Conservation (phyloP, 140 eudicot genomes). For the Flaveria floridana region DNA sequence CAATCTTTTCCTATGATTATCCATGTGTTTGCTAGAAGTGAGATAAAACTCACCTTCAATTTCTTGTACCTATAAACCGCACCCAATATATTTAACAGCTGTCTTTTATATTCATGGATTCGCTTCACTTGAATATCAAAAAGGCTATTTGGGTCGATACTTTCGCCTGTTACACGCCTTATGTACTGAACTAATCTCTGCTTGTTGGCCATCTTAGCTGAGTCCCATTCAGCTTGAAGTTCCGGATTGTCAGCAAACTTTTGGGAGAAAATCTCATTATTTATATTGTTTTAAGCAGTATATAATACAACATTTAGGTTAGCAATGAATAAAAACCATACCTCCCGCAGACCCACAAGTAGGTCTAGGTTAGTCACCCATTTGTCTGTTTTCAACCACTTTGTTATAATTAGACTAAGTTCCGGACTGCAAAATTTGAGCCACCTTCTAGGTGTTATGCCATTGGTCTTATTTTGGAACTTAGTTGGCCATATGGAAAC, state of each 20-base stretch:
- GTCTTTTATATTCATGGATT: conserved; percentile 95
- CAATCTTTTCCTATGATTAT: neutral
- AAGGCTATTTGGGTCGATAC: conserved; percentile 84
- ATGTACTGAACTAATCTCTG: conserved; percentile 72
- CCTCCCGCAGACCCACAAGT: conserved; percentile 76
- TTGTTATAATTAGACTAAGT: conserved; percentile 84
- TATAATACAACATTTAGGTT: neutral
- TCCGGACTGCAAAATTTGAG: conserved; percentile 95
- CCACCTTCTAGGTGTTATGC: conserved; percentile 99
- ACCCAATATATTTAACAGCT: conserved; percentile 85
- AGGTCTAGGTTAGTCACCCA: conserved; percentile 98
- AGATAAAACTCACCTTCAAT: conserved; percentile 61
- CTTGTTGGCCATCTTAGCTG: conserved; percentile 95
- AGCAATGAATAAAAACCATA: conserved; percentile 32
- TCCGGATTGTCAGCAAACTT: conserved; percentile 88
- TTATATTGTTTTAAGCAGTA: conserved; percentile 7
- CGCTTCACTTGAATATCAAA: conserved; percentile 99
- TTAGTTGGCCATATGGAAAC: conserved; percentile 95
- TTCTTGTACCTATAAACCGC: conserved; percentile 97
- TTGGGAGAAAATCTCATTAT: conserved; percentile 30
- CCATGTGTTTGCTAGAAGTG: conserved; percentile 1
- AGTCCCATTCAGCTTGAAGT: conserved; percentile 87
- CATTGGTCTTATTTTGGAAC: conserved; percentile 97
- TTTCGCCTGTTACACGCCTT: conserved; percentile 77
- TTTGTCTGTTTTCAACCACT: conserved; percentile 94